These are phyloP conservation scores for Cytospora paraplurivora DNA, from an alignment of 2,329 filamentous ascomycete genomes.

Conservation along the genomic window DNA sequence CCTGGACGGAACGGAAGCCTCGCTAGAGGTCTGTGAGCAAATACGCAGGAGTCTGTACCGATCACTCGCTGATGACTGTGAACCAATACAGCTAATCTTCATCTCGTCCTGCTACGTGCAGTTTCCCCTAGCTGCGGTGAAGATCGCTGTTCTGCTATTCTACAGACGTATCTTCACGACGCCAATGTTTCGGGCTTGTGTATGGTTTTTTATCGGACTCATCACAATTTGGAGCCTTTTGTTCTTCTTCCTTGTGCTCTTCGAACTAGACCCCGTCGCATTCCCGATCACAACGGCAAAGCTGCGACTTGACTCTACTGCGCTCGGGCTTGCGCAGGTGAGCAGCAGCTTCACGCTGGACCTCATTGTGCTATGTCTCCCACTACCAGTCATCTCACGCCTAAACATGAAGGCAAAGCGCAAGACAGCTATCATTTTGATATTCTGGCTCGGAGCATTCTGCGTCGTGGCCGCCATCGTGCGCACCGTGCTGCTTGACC, in stretches of 20 bases:
- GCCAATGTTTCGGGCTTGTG: background rate
- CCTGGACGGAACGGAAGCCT: background rate
- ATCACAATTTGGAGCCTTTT: background rate
- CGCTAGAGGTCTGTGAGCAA: background rate
- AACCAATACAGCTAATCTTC: background rate
- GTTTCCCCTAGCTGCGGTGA: background rate
- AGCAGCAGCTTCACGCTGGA: slow-evolving; percentile 9
- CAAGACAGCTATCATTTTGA: background rate
- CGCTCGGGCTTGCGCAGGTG: background rate
- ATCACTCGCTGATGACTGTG: background rate
- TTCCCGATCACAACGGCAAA: background rate
- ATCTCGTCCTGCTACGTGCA: background rate
- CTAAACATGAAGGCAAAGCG: background rate
- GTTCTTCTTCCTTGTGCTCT: background rate
- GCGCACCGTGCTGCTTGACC: background rate
- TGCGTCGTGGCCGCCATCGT: background rate
- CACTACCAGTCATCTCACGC: slow-evolving; percentile 1
- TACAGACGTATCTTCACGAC: slow-evolving; percentile 6
- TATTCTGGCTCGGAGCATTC: slow-evolving; percentile 19
- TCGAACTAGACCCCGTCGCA: background rate
- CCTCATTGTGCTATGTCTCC: slow-evolving; percentile 9
- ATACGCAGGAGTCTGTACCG: background rate
- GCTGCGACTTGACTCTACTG: background rate
- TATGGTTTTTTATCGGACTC: background rate
- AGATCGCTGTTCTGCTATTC: slow-evolving; percentile 12